Evolutionary conservation across 2,329 filamentous ascomycete genomes (phyloP).

Genomic region (Didymosphaeria variabile): DNA sequence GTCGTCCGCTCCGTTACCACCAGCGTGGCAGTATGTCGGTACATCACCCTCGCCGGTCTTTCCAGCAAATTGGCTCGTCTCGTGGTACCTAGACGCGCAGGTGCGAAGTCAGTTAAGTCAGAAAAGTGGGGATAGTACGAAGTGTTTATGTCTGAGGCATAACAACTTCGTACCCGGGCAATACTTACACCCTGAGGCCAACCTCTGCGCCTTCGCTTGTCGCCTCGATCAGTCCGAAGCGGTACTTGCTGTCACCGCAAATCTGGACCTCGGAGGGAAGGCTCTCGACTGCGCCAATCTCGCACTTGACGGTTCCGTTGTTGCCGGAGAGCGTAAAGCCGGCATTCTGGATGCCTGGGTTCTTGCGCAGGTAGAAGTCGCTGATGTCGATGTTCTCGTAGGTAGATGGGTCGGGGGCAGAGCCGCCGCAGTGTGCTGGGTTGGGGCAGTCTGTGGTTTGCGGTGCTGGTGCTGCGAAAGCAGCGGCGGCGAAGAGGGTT

Average conservation of each 20-base stretch:
- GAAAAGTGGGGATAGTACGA: too few species aligned
- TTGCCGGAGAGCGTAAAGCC: conserved; percentile 33
- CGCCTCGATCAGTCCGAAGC: conserved; percentile 26
- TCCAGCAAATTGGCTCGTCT: conserved; percentile 23
- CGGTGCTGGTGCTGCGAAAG: conserved; percentile 30
- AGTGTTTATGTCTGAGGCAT: too few species aligned
- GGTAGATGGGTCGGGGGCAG: conserved; percentile 5
- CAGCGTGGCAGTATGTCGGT: conserved; percentile 33
- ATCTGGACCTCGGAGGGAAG: conserved; percentile 25
- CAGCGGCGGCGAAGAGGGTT: conserved; percentile 29
- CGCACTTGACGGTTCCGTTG: conserved; percentile 25
- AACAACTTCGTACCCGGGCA: too few species aligned
- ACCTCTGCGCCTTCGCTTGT: conserved; percentile 13
- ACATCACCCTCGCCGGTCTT: conserved; percentile 21
- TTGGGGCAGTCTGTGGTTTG: conserved; percentile 33
- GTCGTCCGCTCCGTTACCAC: conserved; percentile 29
- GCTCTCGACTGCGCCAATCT: conserved; percentile 18
- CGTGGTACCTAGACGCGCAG: too few species aligned
- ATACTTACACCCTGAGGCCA: conserved; percentile 25
- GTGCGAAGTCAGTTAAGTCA: too few species aligned
- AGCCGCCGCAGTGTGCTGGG: conserved; percentile 20
- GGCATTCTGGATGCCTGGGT: conserved; percentile 23
- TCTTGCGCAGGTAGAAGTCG: conserved; percentile 33
- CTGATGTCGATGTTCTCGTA: conserved; percentile 33
- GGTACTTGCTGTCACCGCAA: conserved; percentile 30